Evolutionary conservation across 1,284 basidiomycete genomes (phyloP).

Genomic region (Austroboletus sp.): DNA sequence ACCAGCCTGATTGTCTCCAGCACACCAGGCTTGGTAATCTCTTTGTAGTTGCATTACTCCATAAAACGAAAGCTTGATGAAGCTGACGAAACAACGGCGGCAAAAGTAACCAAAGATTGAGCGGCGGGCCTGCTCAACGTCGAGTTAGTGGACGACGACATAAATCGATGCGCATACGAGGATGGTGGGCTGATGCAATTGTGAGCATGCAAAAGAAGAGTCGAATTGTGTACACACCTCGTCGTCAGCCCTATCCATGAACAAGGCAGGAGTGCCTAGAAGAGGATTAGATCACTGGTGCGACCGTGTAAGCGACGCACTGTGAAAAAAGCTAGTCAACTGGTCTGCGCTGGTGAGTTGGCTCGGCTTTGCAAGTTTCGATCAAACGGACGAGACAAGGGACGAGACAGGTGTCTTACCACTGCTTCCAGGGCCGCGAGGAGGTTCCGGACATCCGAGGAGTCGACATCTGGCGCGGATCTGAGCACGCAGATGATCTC

Average conservation of each 20-base stretch:
- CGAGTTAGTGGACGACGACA: background rate
- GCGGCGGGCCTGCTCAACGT: constrained; percentile 41
- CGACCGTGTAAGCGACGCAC: constrained; percentile 34
- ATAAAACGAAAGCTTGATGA: constrained; percentile 65
- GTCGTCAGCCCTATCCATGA: constrained; percentile 46
- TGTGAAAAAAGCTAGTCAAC: constrained; percentile 57
- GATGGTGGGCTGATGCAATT: constrained; percentile 22
- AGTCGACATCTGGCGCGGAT: constrained; percentile 25
- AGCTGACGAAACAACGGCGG: constrained; percentile 66
- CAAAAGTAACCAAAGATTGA: constrained; percentile 75
- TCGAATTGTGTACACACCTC: constrained; percentile 33
- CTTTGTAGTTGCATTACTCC: constrained; percentile 56
- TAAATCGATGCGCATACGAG: constrained; percentile 20
- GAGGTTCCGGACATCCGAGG: constrained; percentile 29
- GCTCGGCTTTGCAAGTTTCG: constrained; percentile 37
- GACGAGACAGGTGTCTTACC: constrained; percentile 32
- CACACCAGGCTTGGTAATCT: constrained; percentile 61
- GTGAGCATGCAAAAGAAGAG: background rate
- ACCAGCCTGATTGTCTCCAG: constrained; percentile 41
- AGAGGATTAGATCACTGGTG: constrained; percentile 4
- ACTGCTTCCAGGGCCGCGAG: constrained; percentile 37
- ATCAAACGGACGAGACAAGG: constrained; percentile 12
- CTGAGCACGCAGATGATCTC: constrained; percentile 32
- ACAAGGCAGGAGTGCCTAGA: constrained; percentile 47
- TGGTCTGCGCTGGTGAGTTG: constrained; percentile 51